These are phyloP conservation scores for Debaryomyces singareniensis DNA, from an alignment of 1,139 yeast species.

Conservation along the genomic window DNA sequence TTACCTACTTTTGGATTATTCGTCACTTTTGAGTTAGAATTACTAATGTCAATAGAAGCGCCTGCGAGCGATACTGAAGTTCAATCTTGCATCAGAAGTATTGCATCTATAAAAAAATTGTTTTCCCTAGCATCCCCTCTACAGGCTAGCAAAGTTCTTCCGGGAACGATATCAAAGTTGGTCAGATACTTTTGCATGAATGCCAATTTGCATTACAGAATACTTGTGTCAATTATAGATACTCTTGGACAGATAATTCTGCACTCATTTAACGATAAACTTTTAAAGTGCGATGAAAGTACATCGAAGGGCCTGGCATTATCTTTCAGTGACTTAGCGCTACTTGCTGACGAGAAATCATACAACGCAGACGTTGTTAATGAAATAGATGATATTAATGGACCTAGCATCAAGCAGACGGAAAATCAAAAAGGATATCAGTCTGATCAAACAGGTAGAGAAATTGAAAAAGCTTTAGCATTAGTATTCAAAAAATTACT, in stretches of 20 bases:
- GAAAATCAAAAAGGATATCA: slow-evolving; percentile 45
- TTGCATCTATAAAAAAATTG: slow-evolving; percentile 11
- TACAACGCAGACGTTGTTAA: not conserved
- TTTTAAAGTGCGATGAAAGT: slow-evolving; percentile 17
- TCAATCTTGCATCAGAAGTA: slow-evolving; percentile 7
- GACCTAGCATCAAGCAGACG: too few relatives aligned
- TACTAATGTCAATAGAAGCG: slow-evolving; percentile 8
- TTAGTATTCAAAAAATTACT: slow-evolving; percentile 23
- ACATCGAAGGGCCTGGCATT: too few relatives aligned
- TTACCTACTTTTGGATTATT: slow-evolving; percentile 23
- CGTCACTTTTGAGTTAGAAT: slow-evolving; percentile 17
- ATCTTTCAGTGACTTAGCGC: too few relatives aligned
- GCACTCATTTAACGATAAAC: slow-evolving; percentile 23
- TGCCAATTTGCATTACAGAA: slow-evolving; percentile 18
- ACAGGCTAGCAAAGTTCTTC: slow-evolving; percentile 32
- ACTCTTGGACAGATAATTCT: slow-evolving; percentile 16
- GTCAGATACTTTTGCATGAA: slow-evolving; percentile 20
- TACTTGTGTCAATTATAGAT: slow-evolving; percentile 17
- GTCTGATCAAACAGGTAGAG: slow-evolving; percentile 59
- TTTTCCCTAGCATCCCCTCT: slow-evolving; percentile 17
- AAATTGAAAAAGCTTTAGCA: slow-evolving; percentile 44
- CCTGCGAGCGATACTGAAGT: slow-evolving; percentile 14
- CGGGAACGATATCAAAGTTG: slow-evolving; percentile 32
- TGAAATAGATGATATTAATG: not conserved
- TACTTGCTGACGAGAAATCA: not conserved